Base-by-base conservation (phyloP, 163 green algal species). In the Scenedesmus sp. region DNA sequence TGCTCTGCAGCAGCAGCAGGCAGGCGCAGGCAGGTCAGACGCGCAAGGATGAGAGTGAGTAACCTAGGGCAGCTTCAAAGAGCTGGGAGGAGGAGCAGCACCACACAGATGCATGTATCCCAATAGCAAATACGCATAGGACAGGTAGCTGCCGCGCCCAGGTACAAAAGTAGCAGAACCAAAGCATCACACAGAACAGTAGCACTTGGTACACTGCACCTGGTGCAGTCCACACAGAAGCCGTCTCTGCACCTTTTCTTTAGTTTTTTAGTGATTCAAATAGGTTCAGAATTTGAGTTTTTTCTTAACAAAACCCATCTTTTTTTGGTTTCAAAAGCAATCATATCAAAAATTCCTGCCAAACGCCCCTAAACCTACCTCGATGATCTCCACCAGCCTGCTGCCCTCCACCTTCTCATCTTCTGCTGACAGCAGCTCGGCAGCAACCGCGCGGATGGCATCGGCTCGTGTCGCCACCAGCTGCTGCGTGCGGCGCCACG, bases 341-440 rank as follows among this genome's bases (percentile, higher is more conserved):
- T 46, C 34, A 46, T 46, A 46, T 46, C 34, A 46, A 46, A 46
- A 46, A 46, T 46, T 46, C 34, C 0, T 46, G 34, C 34, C 34
- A 46, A 73, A 3, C 64, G 20, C 10, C 64, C 3, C 64, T 23
- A 13, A 10, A 73, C 55, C 16, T 67, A 92, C 89, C 92, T 96
- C 94, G 2, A 96, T 94, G 52, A 96, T 91, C 81, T 94, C 90
- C 23, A 96, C 92, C 88, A 96, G 89, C 18, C 76, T 59, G 4
- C 52, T 52, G 23, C 94, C 94, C 6, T 74, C 92, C 18, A 96
- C 91, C 57, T 66, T 82, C 62, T 96, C 94, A 54, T 95, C 91
- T 57, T 94, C 88, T 54, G 93, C 94, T n/a, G 77, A 56, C 88
- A 95, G 59, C 92, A 96, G 88, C 88, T 91, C 94, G 60, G 91